Evolutionary conservation across 2,329 filamentous ascomycete genomes (phyloP), one percentile per base, ranked within the genome.

Genomic region (Fusarium acutatum): DNA sequence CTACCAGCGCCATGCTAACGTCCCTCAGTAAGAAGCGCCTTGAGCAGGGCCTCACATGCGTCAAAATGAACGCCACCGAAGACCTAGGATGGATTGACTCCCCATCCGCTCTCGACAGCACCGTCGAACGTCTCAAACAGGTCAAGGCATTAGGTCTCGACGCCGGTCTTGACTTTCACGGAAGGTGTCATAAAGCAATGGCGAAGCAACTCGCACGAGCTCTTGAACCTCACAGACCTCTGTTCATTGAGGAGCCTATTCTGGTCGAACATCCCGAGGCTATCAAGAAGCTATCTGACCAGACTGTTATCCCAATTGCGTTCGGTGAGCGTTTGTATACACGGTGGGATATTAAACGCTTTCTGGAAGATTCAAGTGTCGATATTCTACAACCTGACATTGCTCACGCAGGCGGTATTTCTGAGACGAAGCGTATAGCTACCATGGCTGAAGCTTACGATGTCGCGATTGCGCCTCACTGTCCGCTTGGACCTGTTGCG

Each of bases 21-120:
- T n/a, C 4, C 2, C 2, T 0, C 17, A 69, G 67, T 11, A 69
- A 69, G 15, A 59, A 69, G 12, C 67, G 67, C 1, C 9, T 69
- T 2, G 65, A 64, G 15, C 67, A 69, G 12, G 91, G 91, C 0
- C 90, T 93, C 78, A 89, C 84, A 6, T 86, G 88, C 8, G 88
- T 94, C 60, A 95, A 95, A 79, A 95, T 95, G 93, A 94, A 95
- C 78, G 93, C 88, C 11, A 95, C 93, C 1, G 91, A 92, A 77
- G 93, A 94, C 70, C 81, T 94, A 3, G 91, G 89, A 72, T 95
- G 92, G 92, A 85, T 95, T 1, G 93, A 95, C 80, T 92, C 91
- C 2, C 93, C 93, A 0, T 84, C 86, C 0, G 86, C 86, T 0
- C 85, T 95, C 0, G 86, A 92, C 49, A 84, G 87, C 10, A 90